Evolutionary conservation across 176 grass and related monocot species (phyloP).

Genomic region (Paspalum notatum): DNA sequence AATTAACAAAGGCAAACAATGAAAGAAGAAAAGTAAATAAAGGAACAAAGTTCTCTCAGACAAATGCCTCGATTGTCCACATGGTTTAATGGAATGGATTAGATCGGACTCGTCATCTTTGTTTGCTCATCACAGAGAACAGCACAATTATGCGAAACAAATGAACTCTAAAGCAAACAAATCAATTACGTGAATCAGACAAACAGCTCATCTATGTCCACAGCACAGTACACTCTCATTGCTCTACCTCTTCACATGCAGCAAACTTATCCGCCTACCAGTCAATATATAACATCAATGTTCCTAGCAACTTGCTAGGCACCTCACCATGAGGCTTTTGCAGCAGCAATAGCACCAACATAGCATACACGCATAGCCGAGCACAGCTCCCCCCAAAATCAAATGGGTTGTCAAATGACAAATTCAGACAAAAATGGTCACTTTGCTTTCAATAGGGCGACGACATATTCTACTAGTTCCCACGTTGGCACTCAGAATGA

Average conservation of each 20-base stretch:
- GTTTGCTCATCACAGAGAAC: conserved; percentile 34
- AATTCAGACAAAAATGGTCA: too few species aligned
- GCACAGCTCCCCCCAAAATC: too few species aligned
- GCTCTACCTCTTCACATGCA: not conserved
- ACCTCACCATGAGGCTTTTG: not conserved
- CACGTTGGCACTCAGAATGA: conserved; percentile 16
- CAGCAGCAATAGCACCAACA: not conserved
- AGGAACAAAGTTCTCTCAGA: conserved; percentile 10
- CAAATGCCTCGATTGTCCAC: conserved; percentile 36
- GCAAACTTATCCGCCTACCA: not conserved
- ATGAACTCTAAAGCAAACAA: too few species aligned
- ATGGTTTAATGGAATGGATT: conserved; percentile 40
- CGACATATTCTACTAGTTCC: not conserved
- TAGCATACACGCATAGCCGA: not conserved
- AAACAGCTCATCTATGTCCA: not conserved
- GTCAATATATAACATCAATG: not conserved
- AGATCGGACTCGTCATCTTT: conserved; percentile 38
- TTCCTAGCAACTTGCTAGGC: not conserved
- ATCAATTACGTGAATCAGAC: too few species aligned
- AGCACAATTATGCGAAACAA: not conserved
- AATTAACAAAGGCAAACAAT: not conserved
- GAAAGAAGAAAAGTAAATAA: too few species aligned
- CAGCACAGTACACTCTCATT: too few species aligned
- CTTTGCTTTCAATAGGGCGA: too few species aligned
- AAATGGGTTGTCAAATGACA: too few species aligned